phyloP scores from a whole-genome alignment of 805 yeast species.

The Yarrowia sp. region DNA sequence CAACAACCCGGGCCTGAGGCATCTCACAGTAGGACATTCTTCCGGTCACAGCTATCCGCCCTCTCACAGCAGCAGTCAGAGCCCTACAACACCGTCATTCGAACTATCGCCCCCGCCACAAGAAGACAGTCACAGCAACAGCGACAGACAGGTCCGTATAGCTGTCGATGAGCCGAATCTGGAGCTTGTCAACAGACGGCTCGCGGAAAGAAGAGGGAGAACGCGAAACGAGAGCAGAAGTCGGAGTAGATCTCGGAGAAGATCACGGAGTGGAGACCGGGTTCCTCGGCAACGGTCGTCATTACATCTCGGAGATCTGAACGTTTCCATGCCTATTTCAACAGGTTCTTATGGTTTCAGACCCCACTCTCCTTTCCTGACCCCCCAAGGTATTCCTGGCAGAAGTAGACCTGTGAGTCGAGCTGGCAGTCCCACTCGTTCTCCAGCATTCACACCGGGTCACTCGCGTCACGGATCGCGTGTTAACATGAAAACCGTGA shows the following conservation, averaged over 20 bases:
- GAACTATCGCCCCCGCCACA: constrained; percentile 31
- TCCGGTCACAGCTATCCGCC: constrained; percentile 8
- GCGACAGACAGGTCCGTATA: constrained; percentile 30
- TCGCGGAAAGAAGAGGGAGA: constrained; percentile 24
- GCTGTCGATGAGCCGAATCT: constrained; percentile 33
- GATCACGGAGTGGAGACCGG: constrained; percentile 41
- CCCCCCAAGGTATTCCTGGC: constrained; percentile 13
- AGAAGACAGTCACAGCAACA: not conserved
- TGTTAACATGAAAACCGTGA: constrained; percentile 5
- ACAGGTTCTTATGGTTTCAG: constrained; percentile 28
- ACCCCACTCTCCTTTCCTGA: constrained; percentile 15
- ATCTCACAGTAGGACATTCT: constrained; percentile 4
- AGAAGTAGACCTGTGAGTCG: constrained; percentile 23
- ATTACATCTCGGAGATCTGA: constrained; percentile 32
- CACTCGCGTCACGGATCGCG: constrained; percentile 34
- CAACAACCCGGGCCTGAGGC: constrained; percentile 30
- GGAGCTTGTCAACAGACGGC: constrained; percentile 22
- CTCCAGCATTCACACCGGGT: constrained; percentile 19
- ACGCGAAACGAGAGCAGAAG: constrained; percentile 31
- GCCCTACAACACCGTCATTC: constrained; percentile 13
- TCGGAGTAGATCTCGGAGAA: constrained; percentile 36
- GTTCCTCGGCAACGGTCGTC: constrained; percentile 7
- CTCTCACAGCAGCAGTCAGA: constrained; percentile 8
- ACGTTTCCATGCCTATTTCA: constrained; percentile 20
- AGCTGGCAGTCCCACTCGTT: constrained; percentile 18